phyloP scores from a whole-genome alignment of 1,284 basidiomycete species.

The Puccinia hordei region DNA sequence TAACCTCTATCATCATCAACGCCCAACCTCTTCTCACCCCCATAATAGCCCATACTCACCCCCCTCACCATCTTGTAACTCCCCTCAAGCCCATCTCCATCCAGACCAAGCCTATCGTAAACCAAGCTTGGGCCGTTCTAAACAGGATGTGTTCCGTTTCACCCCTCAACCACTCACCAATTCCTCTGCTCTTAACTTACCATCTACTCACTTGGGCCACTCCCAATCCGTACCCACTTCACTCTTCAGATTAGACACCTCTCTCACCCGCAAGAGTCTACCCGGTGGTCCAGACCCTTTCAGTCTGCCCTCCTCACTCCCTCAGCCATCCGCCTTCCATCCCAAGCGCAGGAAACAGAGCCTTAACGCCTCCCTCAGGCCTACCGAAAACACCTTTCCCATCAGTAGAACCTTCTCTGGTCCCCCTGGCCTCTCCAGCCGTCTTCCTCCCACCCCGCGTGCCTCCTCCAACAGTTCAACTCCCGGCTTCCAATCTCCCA shows the following conservation, averaged over 20 bases:
- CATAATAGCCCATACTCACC: neutral
- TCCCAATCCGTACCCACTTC: neutral
- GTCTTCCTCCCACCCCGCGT: neutral
- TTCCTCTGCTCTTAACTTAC: neutral
- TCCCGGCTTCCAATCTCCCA: neutral
- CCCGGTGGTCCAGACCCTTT: constrained; percentile 16
- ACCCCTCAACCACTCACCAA: neutral
- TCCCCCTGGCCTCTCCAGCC: neutral
- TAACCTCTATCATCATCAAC: neutral
- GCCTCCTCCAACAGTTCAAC: neutral
- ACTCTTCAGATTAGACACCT: neutral
- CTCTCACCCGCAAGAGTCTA: neutral
- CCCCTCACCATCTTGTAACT: neutral
- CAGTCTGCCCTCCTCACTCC: neutral
- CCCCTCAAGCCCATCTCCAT: neutral
- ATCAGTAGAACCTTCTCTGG: neutral
- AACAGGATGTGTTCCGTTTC: neutral
- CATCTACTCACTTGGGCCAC: neutral
- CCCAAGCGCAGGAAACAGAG: constrained; percentile 11
- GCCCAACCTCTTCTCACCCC: neutral
- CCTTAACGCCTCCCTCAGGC: neutral
- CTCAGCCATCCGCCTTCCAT: neutral
- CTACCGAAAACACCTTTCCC: neutral
- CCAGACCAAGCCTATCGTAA: neutral
- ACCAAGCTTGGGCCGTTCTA: neutral